Evolutionary conservation across 2,329 filamentous ascomycete genomes (phyloP), one percentile per base, ranked within the genome.

Genomic region (Pyrenochaeta sp.): DNA sequence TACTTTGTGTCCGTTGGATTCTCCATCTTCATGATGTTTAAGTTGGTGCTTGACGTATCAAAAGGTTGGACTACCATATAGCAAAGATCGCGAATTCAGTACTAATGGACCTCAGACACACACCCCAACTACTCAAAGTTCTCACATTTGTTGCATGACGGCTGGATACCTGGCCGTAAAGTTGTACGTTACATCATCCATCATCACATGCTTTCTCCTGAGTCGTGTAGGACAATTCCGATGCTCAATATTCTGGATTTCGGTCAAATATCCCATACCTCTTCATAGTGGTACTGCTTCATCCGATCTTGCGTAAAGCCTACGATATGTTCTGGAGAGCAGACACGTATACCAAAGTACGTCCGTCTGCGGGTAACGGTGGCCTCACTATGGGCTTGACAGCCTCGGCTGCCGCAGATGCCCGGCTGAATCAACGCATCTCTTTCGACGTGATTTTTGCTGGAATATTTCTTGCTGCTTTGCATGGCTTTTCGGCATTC

Each of bases 161-260:
- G 95, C 64, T 99, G 95, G 95, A 90, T 99, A 51, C 90, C 90
- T 7, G 94, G 94, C 21, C 90, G 94, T 54, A 91, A 91, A 83
- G 91, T 98, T 58, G 90, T 92, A 82, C 74, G 66, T 63, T 39
- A 27, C n/a, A 17, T 27, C 39, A 12, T 17, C 21, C 3, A 27
- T 15, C 31, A 3, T 50, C 41, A 51, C 39, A 37, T 45, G 27
- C 20, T 11, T 37, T 20, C 10, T 47, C 10, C 53, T 63, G 20
- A 63, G 50, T 20, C 29, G 10, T 35, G 2, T 58, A 92, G 89
- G 95, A 99, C 78, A 87, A 92, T 59, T 95, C 92, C 33, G 95
- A 99, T 77, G 77, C 84, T 29, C 95, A 99, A 76, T 99, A 98
- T 77, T 81, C 83, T 53, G 87, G 86, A 32, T 97, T 99, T 72